Base-by-base conservation (phyloP, 805 yeast species). In the Ogataea henricii region DNA sequence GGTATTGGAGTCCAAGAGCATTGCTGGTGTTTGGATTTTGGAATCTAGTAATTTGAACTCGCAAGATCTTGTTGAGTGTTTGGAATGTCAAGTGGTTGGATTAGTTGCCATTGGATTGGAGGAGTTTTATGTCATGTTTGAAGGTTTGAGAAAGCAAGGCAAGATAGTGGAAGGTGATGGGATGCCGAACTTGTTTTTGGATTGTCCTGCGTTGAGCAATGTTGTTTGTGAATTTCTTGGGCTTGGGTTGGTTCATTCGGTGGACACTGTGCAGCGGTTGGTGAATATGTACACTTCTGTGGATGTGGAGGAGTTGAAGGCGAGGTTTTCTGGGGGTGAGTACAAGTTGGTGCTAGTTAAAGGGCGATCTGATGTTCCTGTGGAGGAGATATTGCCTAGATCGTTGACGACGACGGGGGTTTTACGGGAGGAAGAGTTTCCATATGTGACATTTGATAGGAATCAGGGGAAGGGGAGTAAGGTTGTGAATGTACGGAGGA, bases 281-380 rank as follows among this genome's bases (percentile, higher is more conserved):
- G 56, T 87, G 37, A 82, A 85, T 48, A 43, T 89, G 1, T 82
- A 86, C 55, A 67, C 85, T 0, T 89, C 89, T 0, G 41, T 55
- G 1, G 52, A 58, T 8, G 33, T 42, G 1, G 14, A 45, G 0
- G 16, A 40, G 1, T 10, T 69, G 2, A 29, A 60, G 1, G 16
- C 54, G 6, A 34, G 38, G 7, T 47, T 60, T 18, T 27, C 37
- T 0, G 56, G 67, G 13, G 60, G 60, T 4, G 63, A 57, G 1
- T 56, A 59, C 51, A 50, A 69, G 53, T 10, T 67, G 45, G 51
- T 86, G 0, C 46, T 87, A 1, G 72, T 79, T 1, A 76, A 85
- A 52, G 90, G 89, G 1, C 77, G 80, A 37, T 79, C 87, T 0
- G 88, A 83, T 41, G 65, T 85, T 2, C 94, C 96, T 0, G 60